Base-by-base conservation (phyloP, 208 protist genomes). In the Angomonas deanei region DNA sequence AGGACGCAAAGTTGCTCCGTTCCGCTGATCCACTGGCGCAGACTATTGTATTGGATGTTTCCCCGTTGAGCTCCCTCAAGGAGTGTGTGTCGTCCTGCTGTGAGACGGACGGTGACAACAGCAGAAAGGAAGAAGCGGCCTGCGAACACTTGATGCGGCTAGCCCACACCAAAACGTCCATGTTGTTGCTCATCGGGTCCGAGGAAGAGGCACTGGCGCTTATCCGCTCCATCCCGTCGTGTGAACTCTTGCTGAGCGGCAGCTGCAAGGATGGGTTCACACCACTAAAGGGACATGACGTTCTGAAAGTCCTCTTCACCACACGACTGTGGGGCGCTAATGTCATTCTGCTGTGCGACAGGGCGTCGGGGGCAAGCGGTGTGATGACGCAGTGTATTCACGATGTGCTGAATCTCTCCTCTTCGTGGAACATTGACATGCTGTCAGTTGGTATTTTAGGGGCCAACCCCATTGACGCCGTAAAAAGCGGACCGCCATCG, bases 371-470 rank as follows among this genome's bases (percentile, higher is more conserved):
- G 6, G 24, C 27, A 1, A 34, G 32, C 0, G n/a, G 36, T 3
- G 57, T 27, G 28, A 1, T 33, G 3, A 27, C 59, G 8, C 64
- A 58, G 48, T 27, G 64, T 1, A 60, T 78, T 11, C 79, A 83
- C 62, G 84, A 88, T 57, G 88, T 74, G n/a, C 60, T 94, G 48
- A 63, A 74, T 48, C 70, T 91, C 28, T 82, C 82, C 3, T 76
- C 70, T 50, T 64, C 77, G 24, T 94, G 88, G 88, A 74, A 81
- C 47, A 80, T 82, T 1, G 84, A 90, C 58, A 88, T 91, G 82
- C 82, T 94, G 57, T 81, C 84, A 19, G 76, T 91, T 0, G 84
- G 84, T 8, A 66, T 90, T 19, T 63, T 91, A 4, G 48, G 42
- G 1, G 6, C 21, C 0, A 32, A 47, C 15, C 8, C 28, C 10